phyloP scores from a whole-genome alignment of 352 stramenopile genomes.

The Globisporangium radiosum region DNA sequence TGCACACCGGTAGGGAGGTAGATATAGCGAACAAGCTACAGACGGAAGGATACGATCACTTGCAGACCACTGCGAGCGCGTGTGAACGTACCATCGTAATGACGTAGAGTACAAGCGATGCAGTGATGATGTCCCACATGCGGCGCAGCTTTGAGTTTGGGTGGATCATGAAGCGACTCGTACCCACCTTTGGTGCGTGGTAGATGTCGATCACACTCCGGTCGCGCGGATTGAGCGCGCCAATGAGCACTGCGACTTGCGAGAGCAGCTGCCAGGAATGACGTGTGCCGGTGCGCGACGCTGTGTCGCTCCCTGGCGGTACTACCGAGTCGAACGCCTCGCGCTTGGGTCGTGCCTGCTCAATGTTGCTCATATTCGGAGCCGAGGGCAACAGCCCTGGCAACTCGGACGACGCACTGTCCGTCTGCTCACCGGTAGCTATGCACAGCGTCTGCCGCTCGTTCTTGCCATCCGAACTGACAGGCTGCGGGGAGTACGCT shows the following conservation, averaged over 20 bases:
- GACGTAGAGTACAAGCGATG: slow-evolving; percentile 70
- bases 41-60: too few species aligned
- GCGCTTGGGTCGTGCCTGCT: neutral
- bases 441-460: neutral
- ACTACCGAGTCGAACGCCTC: slow-evolving; percentile 8
- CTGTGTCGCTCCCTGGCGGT: neutral
- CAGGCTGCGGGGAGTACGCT: slow-evolving; percentile 7
- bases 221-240: slow-evolving; percentile 24
- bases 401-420: neutral
- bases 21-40: too few species aligned
- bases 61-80: neutral
- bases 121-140: slow-evolving; percentile 67
- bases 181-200: slow-evolving; percentile 51
- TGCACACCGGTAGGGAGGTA: too few species aligned
- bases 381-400: neutral
- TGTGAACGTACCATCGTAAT: slow-evolving; percentile 40
- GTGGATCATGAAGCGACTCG: slow-evolving; percentile 66
- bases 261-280: slow-evolving; percentile 21
- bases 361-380: slow-evolving; percentile 10
- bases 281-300: neutral
- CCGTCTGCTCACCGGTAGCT: neutral
- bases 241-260: slow-evolving; percentile 20
- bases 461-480: neutral
- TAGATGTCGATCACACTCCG: slow-evolving; percentile 70
- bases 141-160: slow-evolving; percentile 71